Percentiles rank a stretch among this genome's conserved stretches.
These are phyloP conservation scores for Penicillium verrucosum DNA, from an alignment of 2,329 filamentous ascomycete genomes.

Conservation along the genomic window DNA sequence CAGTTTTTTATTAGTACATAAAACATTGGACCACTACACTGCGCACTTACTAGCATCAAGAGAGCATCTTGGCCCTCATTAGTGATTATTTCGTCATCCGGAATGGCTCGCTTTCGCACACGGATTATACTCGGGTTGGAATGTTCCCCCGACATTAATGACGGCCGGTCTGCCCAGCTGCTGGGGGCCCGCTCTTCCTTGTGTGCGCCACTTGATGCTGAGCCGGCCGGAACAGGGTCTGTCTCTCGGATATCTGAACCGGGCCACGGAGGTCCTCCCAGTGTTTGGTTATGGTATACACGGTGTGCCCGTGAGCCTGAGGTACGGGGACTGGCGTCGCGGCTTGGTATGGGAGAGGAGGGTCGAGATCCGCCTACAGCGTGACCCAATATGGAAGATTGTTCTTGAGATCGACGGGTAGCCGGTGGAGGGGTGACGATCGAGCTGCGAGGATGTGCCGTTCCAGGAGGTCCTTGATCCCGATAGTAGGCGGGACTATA, in stretches of 20 bases:
- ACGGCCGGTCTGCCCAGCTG: conserved; percentile 36
- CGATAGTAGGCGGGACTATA: conserved; percentile 36
- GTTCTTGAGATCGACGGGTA: conserved; percentile 20
- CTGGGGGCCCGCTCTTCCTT: conserved; percentile 32
- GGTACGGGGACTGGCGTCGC: conserved; percentile 21
- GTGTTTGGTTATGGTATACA: conserved; percentile 11
- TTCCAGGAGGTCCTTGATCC: conserved; percentile 25
- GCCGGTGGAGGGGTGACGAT: conserved; percentile 20
- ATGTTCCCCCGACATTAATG: conserved; percentile 34
- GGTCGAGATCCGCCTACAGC: conserved; percentile 9
- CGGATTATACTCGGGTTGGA: conserved; percentile 24
- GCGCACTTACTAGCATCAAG: conserved; percentile 40
- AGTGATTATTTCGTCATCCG: conserved; percentile 26
- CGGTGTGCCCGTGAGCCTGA: conserved; percentile 26
- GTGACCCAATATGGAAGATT: conserved; percentile 15
- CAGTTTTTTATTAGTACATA: conserved; percentile 10
- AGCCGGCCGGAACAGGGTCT: conserved; percentile 24
- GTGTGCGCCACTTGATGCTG: conserved; percentile 26
- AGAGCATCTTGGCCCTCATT: conserved; percentile 42
- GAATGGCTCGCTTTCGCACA: conserved; percentile 27
- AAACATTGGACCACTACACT: neutral
- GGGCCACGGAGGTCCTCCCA: conserved; percentile 19
- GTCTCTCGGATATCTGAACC: conserved; percentile 21
- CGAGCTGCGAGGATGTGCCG: conserved; percentile 21
- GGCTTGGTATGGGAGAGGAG: conserved; percentile 12